Percentiles rank a stretch among this genome's conserved stretches.
phyloP scores from a whole-genome alignment of 1,284 basidiomycete genomes.

The Tilletia walkeri region DNA sequence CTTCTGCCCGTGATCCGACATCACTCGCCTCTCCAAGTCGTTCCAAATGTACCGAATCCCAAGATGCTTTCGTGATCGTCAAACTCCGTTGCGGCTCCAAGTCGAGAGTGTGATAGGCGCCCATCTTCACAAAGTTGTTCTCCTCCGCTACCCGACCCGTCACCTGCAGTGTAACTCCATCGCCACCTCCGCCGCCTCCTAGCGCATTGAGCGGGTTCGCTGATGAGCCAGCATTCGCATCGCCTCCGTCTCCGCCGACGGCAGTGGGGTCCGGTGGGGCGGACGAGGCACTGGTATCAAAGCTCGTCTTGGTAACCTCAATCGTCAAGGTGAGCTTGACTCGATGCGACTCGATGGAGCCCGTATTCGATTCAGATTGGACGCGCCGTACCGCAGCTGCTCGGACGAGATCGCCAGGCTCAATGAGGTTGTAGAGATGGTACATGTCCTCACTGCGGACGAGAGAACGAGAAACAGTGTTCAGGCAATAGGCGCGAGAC shows the following conservation, averaged over 20 bases:
- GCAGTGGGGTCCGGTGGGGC: slow-evolving; percentile 44
- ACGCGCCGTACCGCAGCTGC: slow-evolving; percentile 80
- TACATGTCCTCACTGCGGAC: slow-evolving; percentile 82
- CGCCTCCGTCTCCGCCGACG: slow-evolving; percentile 18
- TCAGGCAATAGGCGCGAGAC: too few relatives aligned
- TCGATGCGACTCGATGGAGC: slow-evolving; percentile 87
- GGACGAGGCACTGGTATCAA: slow-evolving; percentile 47
- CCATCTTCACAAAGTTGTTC: slow-evolving; percentile 87
- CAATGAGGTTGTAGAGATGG: slow-evolving; percentile 97
- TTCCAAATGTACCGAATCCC: slow-evolving; percentile 84
- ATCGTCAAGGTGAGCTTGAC: slow-evolving; percentile 82
- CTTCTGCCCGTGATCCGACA: slow-evolving; percentile 90
- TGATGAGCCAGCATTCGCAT: slow-evolving; percentile 14
- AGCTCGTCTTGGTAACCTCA: slow-evolving; percentile 66
- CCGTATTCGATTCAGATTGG: slow-evolving; percentile 76
- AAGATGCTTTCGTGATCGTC: slow-evolving; percentile 81
- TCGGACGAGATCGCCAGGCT: slow-evolving; percentile 74
- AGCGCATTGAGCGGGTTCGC: slow-evolving; percentile 30
- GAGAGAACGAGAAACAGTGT: neutral
- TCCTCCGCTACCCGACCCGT: slow-evolving; percentile 84
- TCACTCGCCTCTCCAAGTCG: slow-evolving; percentile 82
- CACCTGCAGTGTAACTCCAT: slow-evolving; percentile 68
- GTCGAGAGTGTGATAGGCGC: slow-evolving; percentile 93
- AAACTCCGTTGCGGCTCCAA: slow-evolving; percentile 89
- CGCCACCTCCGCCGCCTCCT: slow-evolving; percentile 12